Percentiles rank a stretch among this genome's conserved stretches.
phyloP scores from a whole-genome alignment of 139 green algal genomes.

The Picochlorum sp. region DNA sequence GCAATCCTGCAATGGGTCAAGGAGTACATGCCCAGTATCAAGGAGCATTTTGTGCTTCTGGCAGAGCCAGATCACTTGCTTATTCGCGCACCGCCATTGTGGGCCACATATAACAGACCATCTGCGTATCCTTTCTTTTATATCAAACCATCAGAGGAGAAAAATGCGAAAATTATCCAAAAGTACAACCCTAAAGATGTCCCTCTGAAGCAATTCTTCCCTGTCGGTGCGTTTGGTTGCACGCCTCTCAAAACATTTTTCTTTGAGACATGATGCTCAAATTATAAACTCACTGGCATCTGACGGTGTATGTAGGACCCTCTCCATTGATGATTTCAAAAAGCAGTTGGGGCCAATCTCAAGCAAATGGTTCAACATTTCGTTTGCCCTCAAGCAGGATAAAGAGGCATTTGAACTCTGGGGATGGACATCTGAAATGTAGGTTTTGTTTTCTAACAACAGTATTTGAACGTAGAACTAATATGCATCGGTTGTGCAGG shows the following conservation, averaged over 20 bases:
- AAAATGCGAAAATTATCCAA: conserved; percentile 6
- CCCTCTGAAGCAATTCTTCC: conserved; percentile 30
- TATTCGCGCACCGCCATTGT: conserved; percentile 51
- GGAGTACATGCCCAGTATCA: conserved; percentile 25
- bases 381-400: conserved; percentile 50
- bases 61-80: conserved; percentile 70
- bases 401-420: conserved; percentile 46
- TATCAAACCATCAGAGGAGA: conserved; percentile 41
- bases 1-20: conserved; percentile 60
- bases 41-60: conserved; percentile 67
- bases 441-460: no score
- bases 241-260: neutral
- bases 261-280: no score
- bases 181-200: conserved; percentile 26
- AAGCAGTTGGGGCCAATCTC: conserved; percentile 40
- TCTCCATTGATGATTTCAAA: conserved; percentile 53
- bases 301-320: conserved; percentile 15
- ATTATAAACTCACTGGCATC: neutral
- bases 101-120: conserved; percentile 28
- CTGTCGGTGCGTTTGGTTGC: conserved; percentile 17
- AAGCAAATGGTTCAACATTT: conserved; percentile 40
- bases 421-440: conserved; percentile 72
- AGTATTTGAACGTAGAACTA: neutral
- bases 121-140: conserved; percentile 72
- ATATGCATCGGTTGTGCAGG: neutral